phyloP scores from a whole-genome alignment of 2,329 filamentous ascomycete genomes.

The Domatiomyces globalis region DNA sequence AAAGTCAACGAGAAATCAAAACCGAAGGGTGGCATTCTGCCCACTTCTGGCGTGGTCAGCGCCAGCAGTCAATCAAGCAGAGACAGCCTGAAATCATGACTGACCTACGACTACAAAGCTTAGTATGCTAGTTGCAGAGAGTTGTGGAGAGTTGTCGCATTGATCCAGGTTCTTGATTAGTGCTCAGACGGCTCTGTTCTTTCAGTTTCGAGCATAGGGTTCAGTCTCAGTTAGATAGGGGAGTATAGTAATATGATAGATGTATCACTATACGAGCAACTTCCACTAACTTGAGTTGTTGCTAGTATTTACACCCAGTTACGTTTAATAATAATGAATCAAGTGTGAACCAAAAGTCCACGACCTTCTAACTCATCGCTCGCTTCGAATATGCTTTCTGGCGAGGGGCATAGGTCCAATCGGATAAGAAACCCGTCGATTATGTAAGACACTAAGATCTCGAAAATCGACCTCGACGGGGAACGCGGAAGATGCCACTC shows the following conservation, averaged over 20 bases:
- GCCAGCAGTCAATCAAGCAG: conserved; percentile 83
- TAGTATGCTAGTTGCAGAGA: background rate
- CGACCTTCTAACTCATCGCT: too few relatives aligned
- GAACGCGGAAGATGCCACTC: too few relatives aligned
- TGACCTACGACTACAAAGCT: conserved; percentile 21
- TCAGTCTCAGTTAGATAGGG: background rate
- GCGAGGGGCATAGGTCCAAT: too few relatives aligned
- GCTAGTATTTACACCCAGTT: background rate
- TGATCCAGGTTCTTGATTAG: background rate
- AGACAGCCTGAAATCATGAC: conserved; percentile 61
- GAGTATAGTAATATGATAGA: background rate
- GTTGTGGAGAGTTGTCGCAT: background rate
- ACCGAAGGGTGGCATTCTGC: conserved; percentile 53
- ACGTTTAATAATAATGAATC: background rate
- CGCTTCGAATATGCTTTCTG: background rate
- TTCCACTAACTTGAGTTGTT: background rate
- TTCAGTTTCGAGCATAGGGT: background rate
- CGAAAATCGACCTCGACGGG: background rate
- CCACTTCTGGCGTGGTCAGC: conserved; percentile 58
- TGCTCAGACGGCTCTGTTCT: background rate
- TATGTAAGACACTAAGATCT: background rate
- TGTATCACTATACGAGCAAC: background rate
- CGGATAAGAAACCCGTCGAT: background rate
- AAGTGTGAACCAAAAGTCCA: background rate
- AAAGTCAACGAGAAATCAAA: conserved; percentile 66